Conservation (phyloP, 2,329 filamentous ascomycete species). For the Exutisphaerella laricina region DNA sequence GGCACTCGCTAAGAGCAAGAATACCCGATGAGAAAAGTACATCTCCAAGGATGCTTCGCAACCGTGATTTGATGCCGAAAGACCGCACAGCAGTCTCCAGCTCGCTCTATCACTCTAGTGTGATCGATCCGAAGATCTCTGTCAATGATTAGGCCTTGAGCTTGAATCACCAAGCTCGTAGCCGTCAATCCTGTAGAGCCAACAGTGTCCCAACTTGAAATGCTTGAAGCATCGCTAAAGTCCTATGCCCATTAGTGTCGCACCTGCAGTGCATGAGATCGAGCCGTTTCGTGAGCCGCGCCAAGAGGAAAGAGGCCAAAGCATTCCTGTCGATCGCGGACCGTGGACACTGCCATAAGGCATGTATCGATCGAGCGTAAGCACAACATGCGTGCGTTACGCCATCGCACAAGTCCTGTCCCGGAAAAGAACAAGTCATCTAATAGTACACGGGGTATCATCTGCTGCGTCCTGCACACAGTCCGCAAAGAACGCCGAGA, state of each 20-base stretch:
- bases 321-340: background rate
- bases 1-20: too few species aligned
- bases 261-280: background rate
- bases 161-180: background rate
- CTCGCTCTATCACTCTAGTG: slow-evolving; percentile 1
- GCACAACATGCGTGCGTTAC: too few species aligned
- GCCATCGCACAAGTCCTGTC: slow-evolving; percentile 12
- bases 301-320: background rate
- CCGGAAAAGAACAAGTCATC: slow-evolving; percentile 7
- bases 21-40: slow-evolving; percentile 12
- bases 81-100: background rate
- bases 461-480: slow-evolving; percentile 3
- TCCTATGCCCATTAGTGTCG: background rate
- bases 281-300: background rate
- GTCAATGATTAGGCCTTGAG: background rate
- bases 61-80: slow-evolving; percentile 1
- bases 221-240: slow-evolving; percentile 1
- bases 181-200: background rate
- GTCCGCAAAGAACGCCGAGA: slow-evolving; percentile 4
- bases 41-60: slow-evolving; percentile 2
- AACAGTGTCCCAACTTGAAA: background rate
- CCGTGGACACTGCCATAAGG: background rate
- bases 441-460: slow-evolving; percentile 18
- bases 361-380: background rate
- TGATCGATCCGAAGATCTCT: background rate